phyloP scores from a whole-genome alignment of 495 filamentous ascomycete species.

The Neurospora sp. region DNA sequence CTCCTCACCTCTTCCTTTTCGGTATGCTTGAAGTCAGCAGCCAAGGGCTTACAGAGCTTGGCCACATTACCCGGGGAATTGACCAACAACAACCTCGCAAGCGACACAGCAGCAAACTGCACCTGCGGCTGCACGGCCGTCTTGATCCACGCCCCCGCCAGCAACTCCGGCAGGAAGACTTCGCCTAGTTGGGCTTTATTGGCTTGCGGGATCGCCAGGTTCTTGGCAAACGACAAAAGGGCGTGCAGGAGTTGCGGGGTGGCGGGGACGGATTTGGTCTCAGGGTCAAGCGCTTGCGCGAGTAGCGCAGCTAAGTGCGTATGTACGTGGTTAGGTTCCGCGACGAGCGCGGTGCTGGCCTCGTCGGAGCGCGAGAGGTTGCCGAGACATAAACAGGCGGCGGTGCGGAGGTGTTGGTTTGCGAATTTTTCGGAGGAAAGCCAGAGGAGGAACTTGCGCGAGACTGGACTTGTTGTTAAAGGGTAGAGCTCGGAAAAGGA shows the following conservation, averaged over 20 bases:
- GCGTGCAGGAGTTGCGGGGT: slow-evolving; percentile 52
- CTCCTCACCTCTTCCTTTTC: not conserved
- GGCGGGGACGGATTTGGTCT: slow-evolving; percentile 1
- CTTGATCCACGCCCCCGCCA: slow-evolving; percentile 52
- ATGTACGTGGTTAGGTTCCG: slow-evolving; percentile 36
- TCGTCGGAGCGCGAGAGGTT: slow-evolving; percentile 68
- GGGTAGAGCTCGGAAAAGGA: slow-evolving; percentile 35
- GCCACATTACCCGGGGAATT: slow-evolving; percentile 49
- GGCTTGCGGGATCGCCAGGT: slow-evolving; percentile 56
- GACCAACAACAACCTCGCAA: slow-evolving; percentile 55
- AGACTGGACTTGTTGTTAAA: not conserved
- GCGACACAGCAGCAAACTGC: slow-evolving; percentile 57
- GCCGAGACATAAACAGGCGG: slow-evolving; percentile 65
- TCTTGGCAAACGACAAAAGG: slow-evolving; percentile 65
- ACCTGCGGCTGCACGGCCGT: slow-evolving; percentile 52
- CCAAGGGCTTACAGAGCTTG: slow-evolving; percentile 30
- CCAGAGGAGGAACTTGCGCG: slow-evolving; percentile 37
- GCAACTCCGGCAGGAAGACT: slow-evolving; percentile 26
- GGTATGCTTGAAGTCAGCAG: slow-evolving; percentile 8
- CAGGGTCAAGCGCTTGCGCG: slow-evolving; percentile 12
- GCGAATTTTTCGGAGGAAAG: slow-evolving; percentile 18
- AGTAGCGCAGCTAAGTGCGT: slow-evolving; percentile 46
- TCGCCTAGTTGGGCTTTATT: slow-evolving; percentile 54
- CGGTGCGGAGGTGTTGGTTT: slow-evolving; percentile 49
- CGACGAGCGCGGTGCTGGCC: slow-evolving; percentile 47